Evolutionary conservation across 2,329 filamentous ascomycete species (phyloP).

Genomic region (Colletotrichum truncatum): DNA sequence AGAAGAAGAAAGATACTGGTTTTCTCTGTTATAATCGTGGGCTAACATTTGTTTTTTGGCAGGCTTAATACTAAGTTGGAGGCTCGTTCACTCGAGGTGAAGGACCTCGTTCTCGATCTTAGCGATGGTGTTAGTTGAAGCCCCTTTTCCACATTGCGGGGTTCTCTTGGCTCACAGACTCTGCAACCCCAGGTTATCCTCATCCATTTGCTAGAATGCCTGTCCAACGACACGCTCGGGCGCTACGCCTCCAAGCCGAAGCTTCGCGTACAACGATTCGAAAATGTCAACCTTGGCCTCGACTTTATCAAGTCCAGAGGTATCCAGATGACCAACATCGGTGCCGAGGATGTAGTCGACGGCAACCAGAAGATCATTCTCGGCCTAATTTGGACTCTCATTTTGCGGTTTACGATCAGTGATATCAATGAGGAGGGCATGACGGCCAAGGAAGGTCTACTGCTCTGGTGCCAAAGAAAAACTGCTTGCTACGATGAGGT

Average conservation of each 20-base stretch:
- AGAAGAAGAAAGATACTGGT: constrained; percentile 11
- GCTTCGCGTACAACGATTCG: constrained; percentile 94
- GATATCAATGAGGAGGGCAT: constrained; percentile 98
- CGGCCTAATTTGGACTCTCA: constrained; percentile 97
- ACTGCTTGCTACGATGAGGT: constrained; percentile 99
- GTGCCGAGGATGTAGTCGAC: constrained; percentile 97
- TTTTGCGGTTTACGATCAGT: constrained; percentile 97
- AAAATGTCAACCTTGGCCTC: constrained; percentile 96
- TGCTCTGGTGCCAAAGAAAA: constrained; percentile 98
- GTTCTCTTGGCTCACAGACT: constrained; percentile 32
- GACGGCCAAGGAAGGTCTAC: constrained; percentile 93
- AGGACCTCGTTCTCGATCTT: constrained; percentile 88
- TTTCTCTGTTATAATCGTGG: not conserved
- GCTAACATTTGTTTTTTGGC: constrained; percentile 23
- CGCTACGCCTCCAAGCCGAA: constrained; percentile 97
- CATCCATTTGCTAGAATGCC: constrained; percentile 96
- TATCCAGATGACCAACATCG: constrained; percentile 98
- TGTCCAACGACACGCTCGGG: constrained; percentile 92
- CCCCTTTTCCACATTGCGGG: constrained; percentile 15
- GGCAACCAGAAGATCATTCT: constrained; percentile 98
- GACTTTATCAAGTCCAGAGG: constrained; percentile 91
- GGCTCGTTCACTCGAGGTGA: constrained; percentile 79
- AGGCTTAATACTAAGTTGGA: constrained; percentile 98
- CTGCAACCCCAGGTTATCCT: constrained; percentile 76
- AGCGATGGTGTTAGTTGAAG: constrained; percentile 83